A percentile compares a stretch with the other conserved stretches of the same genome.
These are phyloP conservation scores for Cornus controversa DNA, from an alignment of 148 eudicot species.

Conservation along the genomic window DNA sequence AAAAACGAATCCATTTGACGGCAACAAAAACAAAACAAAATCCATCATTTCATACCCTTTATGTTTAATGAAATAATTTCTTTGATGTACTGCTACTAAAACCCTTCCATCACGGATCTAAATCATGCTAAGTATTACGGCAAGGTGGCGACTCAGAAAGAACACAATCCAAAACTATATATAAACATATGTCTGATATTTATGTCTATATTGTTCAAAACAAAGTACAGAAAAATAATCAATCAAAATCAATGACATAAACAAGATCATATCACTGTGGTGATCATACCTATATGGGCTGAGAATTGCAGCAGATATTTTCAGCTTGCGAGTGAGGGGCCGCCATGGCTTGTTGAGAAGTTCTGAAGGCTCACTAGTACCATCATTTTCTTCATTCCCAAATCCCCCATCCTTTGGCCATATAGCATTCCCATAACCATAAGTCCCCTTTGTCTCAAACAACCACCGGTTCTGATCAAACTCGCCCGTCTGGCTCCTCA, in stretches of 20 bases:
- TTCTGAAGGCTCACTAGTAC: slow-evolving; percentile 47
- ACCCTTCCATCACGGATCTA: too few species aligned
- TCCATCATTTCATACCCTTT: too few species aligned
- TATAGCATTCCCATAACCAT: slow-evolving; percentile 95
- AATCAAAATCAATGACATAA: neutral
- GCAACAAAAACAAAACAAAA: neutral
- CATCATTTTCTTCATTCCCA: slow-evolving; percentile 41
- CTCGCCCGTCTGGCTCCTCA: slow-evolving; percentile 63
- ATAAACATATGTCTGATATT: neutral
- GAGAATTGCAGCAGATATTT: slow-evolving; percentile 76
- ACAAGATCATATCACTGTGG: neutral
- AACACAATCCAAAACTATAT: neutral
- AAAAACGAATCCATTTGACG: too few species aligned
- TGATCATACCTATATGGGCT: slow-evolving; percentile 85
- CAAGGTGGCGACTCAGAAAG: too few species aligned
- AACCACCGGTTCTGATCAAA: slow-evolving; percentile 94
- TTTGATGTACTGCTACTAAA: too few species aligned
- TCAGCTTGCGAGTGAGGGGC: slow-evolving; percentile 91
- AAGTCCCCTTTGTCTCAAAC: slow-evolving; percentile 95
- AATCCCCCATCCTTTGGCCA: slow-evolving; percentile 79
- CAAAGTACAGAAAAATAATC: neutral
- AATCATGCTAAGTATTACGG: too few species aligned
- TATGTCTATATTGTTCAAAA: neutral
- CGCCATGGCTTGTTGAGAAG: slow-evolving; percentile 88
- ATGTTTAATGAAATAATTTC: too few species aligned